Evolutionary conservation across 345 rosid species (phyloP), one percentile per base, ranked within the genome.

Genomic region (Hibiscus tridactylites): DNA sequence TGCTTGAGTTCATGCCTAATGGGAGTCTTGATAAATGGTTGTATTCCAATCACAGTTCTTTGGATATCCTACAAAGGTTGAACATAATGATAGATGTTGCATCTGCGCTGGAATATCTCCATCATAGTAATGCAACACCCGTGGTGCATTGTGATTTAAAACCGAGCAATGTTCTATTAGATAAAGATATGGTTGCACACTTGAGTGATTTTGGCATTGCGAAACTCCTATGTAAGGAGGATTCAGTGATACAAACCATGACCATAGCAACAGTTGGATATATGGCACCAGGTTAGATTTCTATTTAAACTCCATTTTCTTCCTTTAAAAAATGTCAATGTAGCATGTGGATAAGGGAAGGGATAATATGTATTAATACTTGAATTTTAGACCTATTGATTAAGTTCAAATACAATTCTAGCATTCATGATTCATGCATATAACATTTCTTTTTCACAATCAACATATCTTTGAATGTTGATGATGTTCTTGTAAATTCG

Each of bases 31-130:
- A 70, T 7, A 63, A 75, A 47, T 70, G 74, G 53, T 21, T 75
- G 33, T 44, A 75, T 19, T 54, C 63, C 44, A 42, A 7, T 5
- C 28, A 42, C 16, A 9, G n/a, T 5, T 10, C 5, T 31, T 15
- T 28, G 3, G 47, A 53, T 7, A 75, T 70, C 68, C 16, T 61
- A 9, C 74, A 61, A 1, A 61, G 78, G 16, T 6, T 75, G 70
- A 69, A 70, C 54, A 59, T 74, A 19, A 37, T 65, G 72, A 76
- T 76, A 5, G 73, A 76, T 29, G 73, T 76, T 11, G 79, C 76
- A 15, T 76, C 4, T 3, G 49, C 49, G 9, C 10, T 63, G 4
- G 49, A 63, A 63, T 63, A 63, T 21, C 67, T 63, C 5, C 74
- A 62, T 31, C 49, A 56, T 1, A 60, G 53, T 3, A 3, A 39